These are phyloP conservation scores for Passiflora organensis DNA, from an alignment of 345 rosid genomes.

Conservation along the genomic window DNA sequence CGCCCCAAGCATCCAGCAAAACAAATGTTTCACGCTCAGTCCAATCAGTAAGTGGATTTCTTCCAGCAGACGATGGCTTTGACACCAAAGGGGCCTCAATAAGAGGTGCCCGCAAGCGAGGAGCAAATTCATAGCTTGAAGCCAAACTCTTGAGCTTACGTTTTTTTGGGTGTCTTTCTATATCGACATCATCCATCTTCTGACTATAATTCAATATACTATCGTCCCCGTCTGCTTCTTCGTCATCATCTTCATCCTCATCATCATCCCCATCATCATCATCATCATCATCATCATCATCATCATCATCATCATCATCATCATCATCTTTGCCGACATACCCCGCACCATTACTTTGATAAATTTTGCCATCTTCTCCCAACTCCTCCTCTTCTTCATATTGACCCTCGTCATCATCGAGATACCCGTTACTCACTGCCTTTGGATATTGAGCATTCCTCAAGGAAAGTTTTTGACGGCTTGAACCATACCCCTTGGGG, in stretches of 20 bases:
- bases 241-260: slow-evolving; percentile 30
- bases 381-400: slow-evolving; percentile 27
- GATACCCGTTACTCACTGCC: slow-evolving; percentile 23
- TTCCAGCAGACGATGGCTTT: slow-evolving; percentile 49
- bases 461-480: slow-evolving; percentile 55
- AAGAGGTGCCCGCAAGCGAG: slow-evolving; percentile 47
- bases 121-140: slow-evolving; percentile 78
- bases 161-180: slow-evolving; percentile 60
- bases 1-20: slow-evolving; percentile 89
- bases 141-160: slow-evolving; percentile 65
- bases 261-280: no score
- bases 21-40: slow-evolving; percentile 84
- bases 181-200: slow-evolving; percentile 28
- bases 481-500: slow-evolving; percentile 35
- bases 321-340: slow-evolving; percentile 32
- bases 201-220: slow-evolving; percentile 21
- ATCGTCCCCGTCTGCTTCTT: slow-evolving; percentile 36
- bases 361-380: slow-evolving; percentile 39
- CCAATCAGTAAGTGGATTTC: slow-evolving; percentile 72
- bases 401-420: slow-evolving; percentile 28
- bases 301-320: slow-evolving; percentile 28
- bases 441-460: slow-evolving; percentile 33
- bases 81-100: slow-evolving; percentile 23
- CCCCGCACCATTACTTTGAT: slow-evolving; percentile 34
- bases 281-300: no score